phyloP scores from a whole-genome alignment of 2,329 filamentous ascomycete genomes.

The Monilinia vaccinii-corymbosi region DNA sequence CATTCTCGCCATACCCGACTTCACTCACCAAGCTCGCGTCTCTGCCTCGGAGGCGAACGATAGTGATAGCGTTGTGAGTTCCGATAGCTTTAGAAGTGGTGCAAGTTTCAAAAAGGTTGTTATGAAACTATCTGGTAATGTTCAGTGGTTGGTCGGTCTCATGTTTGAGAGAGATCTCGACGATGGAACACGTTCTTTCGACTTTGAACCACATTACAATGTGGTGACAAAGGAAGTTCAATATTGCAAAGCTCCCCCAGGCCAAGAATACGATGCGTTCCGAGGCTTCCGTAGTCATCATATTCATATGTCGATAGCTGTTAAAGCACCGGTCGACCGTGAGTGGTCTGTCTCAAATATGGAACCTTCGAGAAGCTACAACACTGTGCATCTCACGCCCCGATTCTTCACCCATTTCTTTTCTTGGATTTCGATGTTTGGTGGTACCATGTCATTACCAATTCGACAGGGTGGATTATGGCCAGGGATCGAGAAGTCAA shows the following conservation, averaged over 20 bases:
- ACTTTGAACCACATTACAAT: conserved; percentile 88
- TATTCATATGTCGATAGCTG: conserved; percentile 88
- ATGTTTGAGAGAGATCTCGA: conserved; percentile 83
- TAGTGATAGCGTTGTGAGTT: conserved; percentile 45
- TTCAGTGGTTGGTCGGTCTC: conserved; percentile 83
- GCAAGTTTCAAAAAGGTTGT: conserved; percentile 96
- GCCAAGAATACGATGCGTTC: conserved; percentile 77
- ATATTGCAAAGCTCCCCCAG: conserved; percentile 51
- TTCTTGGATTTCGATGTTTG: conserved; percentile 95
- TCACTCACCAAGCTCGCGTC: conserved; percentile 71
- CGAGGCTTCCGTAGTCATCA: conserved; percentile 92
- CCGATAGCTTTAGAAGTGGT: conserved; percentile 56
- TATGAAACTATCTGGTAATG: conserved; percentile 96
- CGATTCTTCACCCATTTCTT: conserved; percentile 98
- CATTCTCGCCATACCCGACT: conserved; percentile 88
- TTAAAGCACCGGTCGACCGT: conserved; percentile 76
- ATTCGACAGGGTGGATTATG: conserved; percentile 87
- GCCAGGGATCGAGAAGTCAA: conserved; percentile 89
- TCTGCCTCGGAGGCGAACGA: conserved; percentile 43
- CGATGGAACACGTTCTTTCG: conserved; percentile 64
- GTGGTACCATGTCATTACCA: conserved; percentile 86
- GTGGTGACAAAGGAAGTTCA: conserved; percentile 76
- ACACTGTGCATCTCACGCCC: conserved; percentile 87
- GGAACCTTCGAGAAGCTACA: conserved; percentile 81
- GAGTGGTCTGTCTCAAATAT: conserved; percentile 74